Evolutionary conservation across 2,329 filamentous ascomycete species (phyloP), one percentile per base, ranked within the genome.

Genomic region (Ophiostoma tasmaniense): DNA sequence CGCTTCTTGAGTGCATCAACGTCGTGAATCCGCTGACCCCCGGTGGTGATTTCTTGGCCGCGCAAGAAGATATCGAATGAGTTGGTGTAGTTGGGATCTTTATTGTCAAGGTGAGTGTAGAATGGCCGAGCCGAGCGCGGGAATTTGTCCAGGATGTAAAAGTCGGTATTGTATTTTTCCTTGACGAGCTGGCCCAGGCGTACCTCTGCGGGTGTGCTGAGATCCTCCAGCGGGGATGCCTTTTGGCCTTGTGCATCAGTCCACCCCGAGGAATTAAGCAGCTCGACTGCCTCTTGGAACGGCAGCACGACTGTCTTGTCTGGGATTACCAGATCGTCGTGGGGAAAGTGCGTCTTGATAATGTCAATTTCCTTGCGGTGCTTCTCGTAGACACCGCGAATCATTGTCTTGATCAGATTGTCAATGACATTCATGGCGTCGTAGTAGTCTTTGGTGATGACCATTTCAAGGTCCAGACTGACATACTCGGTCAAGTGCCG

Each of bases 31-130:
- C 93, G 92, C 78, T 97, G 93, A 8, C 93, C 93, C 74, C 93
- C 93, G 0, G 92, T 94, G 64, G 94, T 88, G 69, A 97, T 95
- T 77, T 97, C 93, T 76, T 97, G 93, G 0, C 93, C 93, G 37
- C 93, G 90, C 61, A 97, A 85, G 80, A 97, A 97, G 70, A 97
- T 96, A 77, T 97, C 93, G 74, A 97, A 97, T 0, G 93, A 96
- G 77, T 96, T 96, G 66, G 93, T 97, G 77, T 88, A 87, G 42
- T 85, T 83, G 14, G 86, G 82, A 75, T 96, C 87, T 20, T 89
- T 82, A 1, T 89, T 85, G 72, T 96, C 91, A 35, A 89, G 89
- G 85, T 96, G 93, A 1, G 93, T 92, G 76, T 97, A 97, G 79
- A 97, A 97, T 0, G 93, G 93, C 61, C 93, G 87, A 2, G 91